Base-by-base conservation (phyloP, 2,329 filamentous ascomycete genomes). In the Tolypocladium endophyticum region DNA sequence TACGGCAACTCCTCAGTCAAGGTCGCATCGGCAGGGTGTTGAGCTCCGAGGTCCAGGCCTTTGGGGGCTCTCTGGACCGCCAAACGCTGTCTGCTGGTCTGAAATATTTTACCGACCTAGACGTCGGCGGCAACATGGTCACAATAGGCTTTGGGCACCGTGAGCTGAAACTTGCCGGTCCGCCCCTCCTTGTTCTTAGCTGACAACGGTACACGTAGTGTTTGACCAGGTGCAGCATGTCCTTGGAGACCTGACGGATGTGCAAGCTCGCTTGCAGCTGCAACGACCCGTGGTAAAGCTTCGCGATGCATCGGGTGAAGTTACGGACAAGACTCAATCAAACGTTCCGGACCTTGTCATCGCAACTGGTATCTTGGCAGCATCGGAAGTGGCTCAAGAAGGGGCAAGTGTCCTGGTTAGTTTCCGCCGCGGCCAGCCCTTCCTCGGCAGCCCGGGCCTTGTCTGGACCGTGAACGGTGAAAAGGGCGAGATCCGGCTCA, bases 391-490 rank as follows among this genome's bases (percentile, higher is more conserved):
- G 9, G 54, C 66, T 6, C 58, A 66, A 0, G 63, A 70, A 0
- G 72, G 71, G 8, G 78, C 80, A 0, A 74, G 75, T 0, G 64
- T 82, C 0, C 73, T 74, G 0, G 63, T 77, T n/a, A 74, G 75
- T 5, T 75, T 79, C 62, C 76, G 78, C 4, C 74, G 76, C 18
- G 81, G 81, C 0, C 73, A 76, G 20, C 73, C 77, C 0, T 83
- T 83, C 66, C 76, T 76, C 0, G 77, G 72, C 1, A 75, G 78
- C 0, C 73, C 78, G 0, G 72, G 70, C 2, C 65, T 81, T 0
- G 67, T 75, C 0, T 85, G 81, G 79, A 75, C 72, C 8, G 76
- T 86, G 45, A 72, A 77, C 53, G 81, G 82, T 25, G 76, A 80
- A 57, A 77, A 75, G 61, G 81, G 80, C 0, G 80, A 83, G 68